Conservation (phyloP, 2,329 filamentous ascomycete species). For the Tympanopsis confertula region DNA sequence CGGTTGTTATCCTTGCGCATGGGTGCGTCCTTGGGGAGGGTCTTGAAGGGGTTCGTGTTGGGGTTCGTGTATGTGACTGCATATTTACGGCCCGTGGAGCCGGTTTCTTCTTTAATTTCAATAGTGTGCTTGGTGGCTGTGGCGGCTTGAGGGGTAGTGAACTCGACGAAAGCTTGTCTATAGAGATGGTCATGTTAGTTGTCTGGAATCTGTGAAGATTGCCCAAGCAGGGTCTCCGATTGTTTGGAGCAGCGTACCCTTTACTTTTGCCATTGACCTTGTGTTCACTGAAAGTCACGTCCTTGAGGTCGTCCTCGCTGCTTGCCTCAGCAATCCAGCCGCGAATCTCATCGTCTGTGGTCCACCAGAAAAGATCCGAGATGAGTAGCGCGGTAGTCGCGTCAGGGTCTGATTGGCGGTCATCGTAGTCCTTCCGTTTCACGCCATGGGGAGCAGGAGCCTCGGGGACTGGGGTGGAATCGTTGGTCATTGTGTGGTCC, state of each 20-base stretch:
- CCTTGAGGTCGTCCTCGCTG: conserved; percentile 75
- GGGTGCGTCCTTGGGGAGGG: conserved; percentile 77
- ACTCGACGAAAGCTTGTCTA: conserved; percentile 73
- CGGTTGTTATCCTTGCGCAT: conserved; percentile 55
- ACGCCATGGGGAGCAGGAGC: conserved; percentile 31
- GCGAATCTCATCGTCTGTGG: conserved; percentile 85
- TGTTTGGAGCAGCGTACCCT: conserved; percentile 73
- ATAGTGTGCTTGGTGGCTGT: conserved; percentile 76
- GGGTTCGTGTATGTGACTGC: conserved; percentile 66
- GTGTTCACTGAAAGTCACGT: conserved; percentile 94
- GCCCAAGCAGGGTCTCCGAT: neutral
- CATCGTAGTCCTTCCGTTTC: conserved; percentile 49
- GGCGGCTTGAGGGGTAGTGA: conserved; percentile 71
- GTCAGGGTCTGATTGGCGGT: conserved; percentile 43
- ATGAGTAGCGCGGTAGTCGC: conserved; percentile 67
- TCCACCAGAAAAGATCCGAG: conserved; percentile 93
- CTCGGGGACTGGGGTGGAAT: conserved; percentile 14
- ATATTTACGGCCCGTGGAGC: conserved; percentile 49
- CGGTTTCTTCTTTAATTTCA: conserved; percentile 46
- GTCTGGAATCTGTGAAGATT: neutral
- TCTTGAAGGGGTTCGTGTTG: conserved; percentile 76
- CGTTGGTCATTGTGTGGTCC: conserved; percentile 4
- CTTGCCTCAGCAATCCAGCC: conserved; percentile 72
- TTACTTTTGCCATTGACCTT: conserved; percentile 99
- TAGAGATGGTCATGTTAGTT: conserved; percentile 1